Percentiles rank a stretch among this genome's conserved stretches.
These are phyloP conservation scores for Aspergillus ustus DNA, from an alignment of 2,329 filamentous ascomycete species.

Conservation along the genomic window DNA sequence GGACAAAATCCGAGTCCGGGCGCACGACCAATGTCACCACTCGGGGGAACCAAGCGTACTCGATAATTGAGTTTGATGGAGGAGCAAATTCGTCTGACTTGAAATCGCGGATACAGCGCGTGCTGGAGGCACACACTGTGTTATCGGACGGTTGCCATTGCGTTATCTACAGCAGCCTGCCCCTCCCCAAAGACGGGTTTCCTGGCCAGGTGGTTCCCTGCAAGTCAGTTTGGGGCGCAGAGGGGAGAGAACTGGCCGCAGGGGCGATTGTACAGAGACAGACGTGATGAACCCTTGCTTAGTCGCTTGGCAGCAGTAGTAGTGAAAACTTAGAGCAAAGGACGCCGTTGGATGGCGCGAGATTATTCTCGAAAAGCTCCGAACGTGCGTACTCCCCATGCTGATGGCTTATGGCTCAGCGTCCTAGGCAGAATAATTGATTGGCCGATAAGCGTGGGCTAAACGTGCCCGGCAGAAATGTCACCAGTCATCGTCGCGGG, in stretches of 20 bases:
- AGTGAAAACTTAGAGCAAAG: background rate
- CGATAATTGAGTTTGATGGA: slow-evolving; percentile 37
- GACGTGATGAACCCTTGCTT: background rate
- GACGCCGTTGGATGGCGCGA: slow-evolving; percentile 7
- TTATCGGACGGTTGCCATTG: slow-evolving; percentile 28
- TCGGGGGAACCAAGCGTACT: slow-evolving; percentile 32
- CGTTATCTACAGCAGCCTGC: slow-evolving; percentile 42
- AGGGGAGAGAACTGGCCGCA: slow-evolving; percentile 40
- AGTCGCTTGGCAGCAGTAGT: background rate
- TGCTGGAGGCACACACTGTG: slow-evolving; percentile 26
- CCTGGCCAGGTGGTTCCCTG: slow-evolving; percentile 48
- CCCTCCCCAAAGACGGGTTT: slow-evolving; percentile 28
- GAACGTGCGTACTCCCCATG: background rate
- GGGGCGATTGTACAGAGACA: slow-evolving; percentile 40
- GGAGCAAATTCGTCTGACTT: slow-evolving; percentile 23
- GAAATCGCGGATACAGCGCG: slow-evolving; percentile 29
- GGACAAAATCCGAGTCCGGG: slow-evolving; percentile 21
- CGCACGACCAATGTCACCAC: slow-evolving; percentile 29
- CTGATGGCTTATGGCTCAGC: background rate
- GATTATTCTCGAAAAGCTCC: slow-evolving; percentile 15
- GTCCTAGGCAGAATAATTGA: background rate
- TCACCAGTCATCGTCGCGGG: slow-evolving; percentile 10
- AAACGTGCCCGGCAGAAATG: slow-evolving; percentile 6
- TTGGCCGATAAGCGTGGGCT: slow-evolving; percentile 18
- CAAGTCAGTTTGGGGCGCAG: slow-evolving; percentile 44